These are phyloP conservation scores for Artomyces pyxidatus DNA, from an alignment of 768 basidiomycete species.

Conservation along the genomic window DNA sequence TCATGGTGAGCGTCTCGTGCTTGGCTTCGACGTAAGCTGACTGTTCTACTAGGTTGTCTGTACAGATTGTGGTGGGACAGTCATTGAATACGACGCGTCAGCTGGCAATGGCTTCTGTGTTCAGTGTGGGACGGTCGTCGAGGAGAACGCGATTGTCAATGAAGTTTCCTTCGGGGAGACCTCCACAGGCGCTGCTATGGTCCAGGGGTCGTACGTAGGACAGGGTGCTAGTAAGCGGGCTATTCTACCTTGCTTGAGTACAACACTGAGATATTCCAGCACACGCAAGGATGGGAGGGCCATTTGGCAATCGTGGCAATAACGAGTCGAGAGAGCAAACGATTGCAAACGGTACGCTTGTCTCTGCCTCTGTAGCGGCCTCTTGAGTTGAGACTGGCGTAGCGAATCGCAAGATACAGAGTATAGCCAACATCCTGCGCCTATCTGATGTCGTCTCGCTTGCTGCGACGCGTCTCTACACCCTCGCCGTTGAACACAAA, in stretches of 20 bases:
- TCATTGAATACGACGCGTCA: slow-evolving; percentile 79
- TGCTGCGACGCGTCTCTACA: slow-evolving; percentile 81
- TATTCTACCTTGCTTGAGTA: not conserved
- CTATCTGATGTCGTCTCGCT: slow-evolving; percentile 76
- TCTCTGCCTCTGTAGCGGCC: not conserved
- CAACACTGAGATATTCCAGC: slow-evolving; percentile 34
- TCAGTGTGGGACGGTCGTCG: slow-evolving; percentile 81
- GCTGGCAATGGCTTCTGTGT: slow-evolving; percentile 84
- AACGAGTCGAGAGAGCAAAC: slow-evolving; percentile 86
- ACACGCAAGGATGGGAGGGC: slow-evolving; percentile 74
- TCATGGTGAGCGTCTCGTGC: no score
- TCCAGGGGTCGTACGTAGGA: slow-evolving; percentile 87
- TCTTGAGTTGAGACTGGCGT: not conserved
- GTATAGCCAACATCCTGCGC: slow-evolving; percentile 67
- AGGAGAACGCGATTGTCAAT: slow-evolving; percentile 89
- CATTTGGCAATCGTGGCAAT: slow-evolving; percentile 71
- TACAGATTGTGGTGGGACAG: slow-evolving; percentile 72
- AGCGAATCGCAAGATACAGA: slow-evolving; percentile 82
- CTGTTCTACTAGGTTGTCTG: slow-evolving; percentile 61
- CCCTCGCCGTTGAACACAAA: slow-evolving; percentile 87
- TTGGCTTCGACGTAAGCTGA: no score
- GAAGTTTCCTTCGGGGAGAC: slow-evolving; percentile 97
- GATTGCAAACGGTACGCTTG: slow-evolving; percentile 70
- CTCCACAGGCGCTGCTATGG: slow-evolving; percentile 85
- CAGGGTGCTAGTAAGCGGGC: slow-evolving; percentile 76